A percentile compares a stretch with the other conserved stretches of the same genome.
These are phyloP conservation scores for Sporothrix brasiliensis DNA, from an alignment of 2,329 filamentous ascomycete genomes.

Conservation along the genomic window DNA sequence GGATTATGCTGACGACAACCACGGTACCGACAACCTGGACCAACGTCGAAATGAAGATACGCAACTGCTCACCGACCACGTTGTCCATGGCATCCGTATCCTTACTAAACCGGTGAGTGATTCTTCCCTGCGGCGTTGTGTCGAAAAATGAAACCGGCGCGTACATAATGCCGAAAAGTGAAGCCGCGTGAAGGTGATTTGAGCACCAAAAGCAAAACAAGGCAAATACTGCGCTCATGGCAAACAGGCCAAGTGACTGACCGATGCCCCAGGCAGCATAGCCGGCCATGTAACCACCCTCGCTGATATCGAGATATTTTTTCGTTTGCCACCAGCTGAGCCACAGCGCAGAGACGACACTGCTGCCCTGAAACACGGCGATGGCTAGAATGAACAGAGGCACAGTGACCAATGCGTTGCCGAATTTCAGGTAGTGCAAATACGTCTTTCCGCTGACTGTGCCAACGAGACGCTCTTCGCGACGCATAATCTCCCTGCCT, in stretches of 20 bases:
- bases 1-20: slow-evolving; percentile 81
- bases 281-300: slow-evolving; percentile 56
- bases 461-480: slow-evolving; percentile 61
- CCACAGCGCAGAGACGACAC: slow-evolving; percentile 67
- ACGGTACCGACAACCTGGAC: slow-evolving; percentile 79
- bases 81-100: slow-evolving; percentile 94
- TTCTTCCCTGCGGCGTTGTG: slow-evolving; percentile 87
- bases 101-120: slow-evolving; percentile 98
- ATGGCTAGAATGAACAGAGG: slow-evolving; percentile 56
- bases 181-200: slow-evolving; percentile 46
- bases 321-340: slow-evolving; percentile 68
- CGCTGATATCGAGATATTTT: slow-evolving; percentile 49
- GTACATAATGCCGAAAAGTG: slow-evolving; percentile 51
- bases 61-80: slow-evolving; percentile 87
- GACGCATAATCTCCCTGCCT: slow-evolving; percentile 52
- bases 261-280: slow-evolving; percentile 61
- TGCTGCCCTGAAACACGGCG: slow-evolving; percentile 61
- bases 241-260: slow-evolving; percentile 62
- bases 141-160: slow-evolving; percentile 98
- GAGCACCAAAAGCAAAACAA: slow-evolving; percentile 49
- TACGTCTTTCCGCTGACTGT: slow-evolving; percentile 65
- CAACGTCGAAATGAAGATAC: slow-evolving; percentile 66
- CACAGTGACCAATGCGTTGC: slow-evolving; percentile 60
- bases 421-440: slow-evolving; percentile 63
- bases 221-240: slow-evolving; percentile 62